Evolutionary conservation across 345 rosid species (phyloP), one percentile per base, ranked within the genome.

Genomic region (Populus ilicifolia): DNA sequence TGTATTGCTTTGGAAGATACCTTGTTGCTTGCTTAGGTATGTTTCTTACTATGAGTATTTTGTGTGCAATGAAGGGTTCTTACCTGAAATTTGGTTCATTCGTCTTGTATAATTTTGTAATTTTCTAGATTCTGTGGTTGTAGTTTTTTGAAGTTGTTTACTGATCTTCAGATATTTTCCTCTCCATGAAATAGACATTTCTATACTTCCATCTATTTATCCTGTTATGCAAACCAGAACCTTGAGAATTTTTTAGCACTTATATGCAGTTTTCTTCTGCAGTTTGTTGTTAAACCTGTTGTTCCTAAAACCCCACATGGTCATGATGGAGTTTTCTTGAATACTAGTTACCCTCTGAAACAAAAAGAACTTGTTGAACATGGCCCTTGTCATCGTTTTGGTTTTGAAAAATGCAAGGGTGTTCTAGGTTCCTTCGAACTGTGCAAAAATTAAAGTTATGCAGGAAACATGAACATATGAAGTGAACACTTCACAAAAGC

Each of bases 1-100:
- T 96, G 98, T 96, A 96, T 89, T 96, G 99, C 89, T 96, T 96
- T 80, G 99, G 98, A 84, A 90, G 99, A 88, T 94, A 96, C 85
- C 97, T 96, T 70, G 87, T 94, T 77, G 99, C 97, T 25, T 96
- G 99, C 94, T 73, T 96, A 80, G 99, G 99, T 96, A 91, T 69
- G 88, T 80, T 73, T 35, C 77, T 79, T 75, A 70, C 72, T 0
- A 72, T 25, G 80, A 59, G 29, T 25, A 43, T 71, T 21, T 30
- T 76, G 50, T 38, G 38, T 9, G 29, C 64, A 23, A 59, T 14
- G 66, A 21, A 23, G 71, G 29, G 27, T 54, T 54, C 46, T 62
- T 41, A 18, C 46, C 21, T 35, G 1, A 16, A 29, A 48, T 56
- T 71, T 12, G 8, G 43, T 59, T 21, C 35, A 33, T 67, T 48